Conservation (phyloP, 1,284 basidiomycete species). For the Ganoderma resinaceum region DNA sequence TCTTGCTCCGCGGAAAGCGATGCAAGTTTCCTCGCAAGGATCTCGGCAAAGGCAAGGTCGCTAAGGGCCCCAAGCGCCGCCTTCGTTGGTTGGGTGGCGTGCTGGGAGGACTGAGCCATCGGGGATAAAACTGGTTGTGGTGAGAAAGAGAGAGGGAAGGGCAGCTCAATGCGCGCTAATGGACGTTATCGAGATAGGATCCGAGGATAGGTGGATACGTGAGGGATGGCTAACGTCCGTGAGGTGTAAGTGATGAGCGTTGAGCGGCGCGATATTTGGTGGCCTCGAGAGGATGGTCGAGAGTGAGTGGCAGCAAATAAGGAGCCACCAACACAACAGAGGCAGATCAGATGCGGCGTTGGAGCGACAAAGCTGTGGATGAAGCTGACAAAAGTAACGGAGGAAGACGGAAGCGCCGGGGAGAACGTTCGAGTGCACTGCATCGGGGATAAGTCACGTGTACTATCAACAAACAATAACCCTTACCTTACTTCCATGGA, state of each 20-base stretch:
- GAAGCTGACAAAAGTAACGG: constrained; percentile 4
- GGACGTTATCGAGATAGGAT: constrained; percentile 4
- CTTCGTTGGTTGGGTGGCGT: constrained; percentile 6
- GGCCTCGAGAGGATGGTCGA: not conserved
- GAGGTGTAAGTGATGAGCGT: not conserved
- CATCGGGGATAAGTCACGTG: constrained; percentile 12
- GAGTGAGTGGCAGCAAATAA: not conserved
- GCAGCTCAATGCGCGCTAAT: not conserved
- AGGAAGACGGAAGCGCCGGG: constrained; percentile 7
- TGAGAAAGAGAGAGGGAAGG: not conserved
- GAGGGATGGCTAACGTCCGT: not conserved
- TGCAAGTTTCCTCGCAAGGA: constrained; percentile 9
- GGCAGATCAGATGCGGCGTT: not conserved
- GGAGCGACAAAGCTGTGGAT: not conserved
- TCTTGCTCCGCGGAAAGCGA: constrained; percentile 8
- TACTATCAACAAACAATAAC: constrained; percentile 7
- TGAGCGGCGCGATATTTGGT: not conserved
- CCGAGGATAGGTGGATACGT: constrained; percentile 1
- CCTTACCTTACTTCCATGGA: not conserved
- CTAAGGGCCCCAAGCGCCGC: not conserved
- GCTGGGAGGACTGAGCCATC: constrained; percentile 10
- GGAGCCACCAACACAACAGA: not conserved
- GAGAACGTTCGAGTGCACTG: constrained; percentile 7
- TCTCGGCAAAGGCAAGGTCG: constrained; percentile 15
- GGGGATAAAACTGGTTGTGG: not conserved